These are phyloP conservation scores for Fusarium sp. DNA, from an alignment of 2,329 filamentous ascomycete genomes.

Conservation along the genomic window DNA sequence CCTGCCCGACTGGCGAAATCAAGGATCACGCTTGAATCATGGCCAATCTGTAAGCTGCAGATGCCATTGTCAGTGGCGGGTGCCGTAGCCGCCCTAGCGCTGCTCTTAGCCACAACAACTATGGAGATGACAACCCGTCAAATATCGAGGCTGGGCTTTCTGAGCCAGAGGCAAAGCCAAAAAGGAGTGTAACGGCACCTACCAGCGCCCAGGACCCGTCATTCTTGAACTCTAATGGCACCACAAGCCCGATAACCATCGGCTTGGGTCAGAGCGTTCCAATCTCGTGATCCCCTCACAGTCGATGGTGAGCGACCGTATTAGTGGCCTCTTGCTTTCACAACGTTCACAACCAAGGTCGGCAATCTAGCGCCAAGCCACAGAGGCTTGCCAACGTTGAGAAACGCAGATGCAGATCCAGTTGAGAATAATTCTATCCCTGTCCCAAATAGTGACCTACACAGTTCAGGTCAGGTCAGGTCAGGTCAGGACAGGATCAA, in stretches of 20 bases:
- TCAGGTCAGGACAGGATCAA: slow-evolving; percentile 14
- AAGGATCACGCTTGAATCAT: slow-evolving; percentile 42
- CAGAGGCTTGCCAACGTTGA: slow-evolving; percentile 38
- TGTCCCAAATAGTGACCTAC: slow-evolving; percentile 12
- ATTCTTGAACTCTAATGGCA: slow-evolving; percentile 46
- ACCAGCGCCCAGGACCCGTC: slow-evolving; percentile 37
- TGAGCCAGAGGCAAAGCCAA: slow-evolving; percentile 31
- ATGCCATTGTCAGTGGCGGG: slow-evolving; percentile 48
- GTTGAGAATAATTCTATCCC: slow-evolving; percentile 26
- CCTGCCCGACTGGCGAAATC: slow-evolving; percentile 41
- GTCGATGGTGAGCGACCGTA: slow-evolving; percentile 26
- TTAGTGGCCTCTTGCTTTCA: slow-evolving; percentile 47
- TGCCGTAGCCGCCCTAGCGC: slow-evolving; percentile 50
- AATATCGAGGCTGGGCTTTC: slow-evolving; percentile 37
- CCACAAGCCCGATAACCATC: slow-evolving; percentile 46
- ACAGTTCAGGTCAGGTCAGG: background rate
- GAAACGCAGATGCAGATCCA: slow-evolving; percentile 37
- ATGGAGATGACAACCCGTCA: slow-evolving; percentile 48
- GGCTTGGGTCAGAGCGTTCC: slow-evolving; percentile 47
- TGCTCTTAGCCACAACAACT: slow-evolving; percentile 43
- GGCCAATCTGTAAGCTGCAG: slow-evolving; percentile 37
- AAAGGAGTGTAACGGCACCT: slow-evolving; percentile 36
- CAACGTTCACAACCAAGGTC: slow-evolving; percentile 40
- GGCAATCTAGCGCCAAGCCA: slow-evolving; percentile 37
- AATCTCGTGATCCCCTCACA: slow-evolving; percentile 47